These are phyloP conservation scores for Suillus discolor DNA, from an alignment of 768 basidiomycete genomes.

Conservation along the genomic window DNA sequence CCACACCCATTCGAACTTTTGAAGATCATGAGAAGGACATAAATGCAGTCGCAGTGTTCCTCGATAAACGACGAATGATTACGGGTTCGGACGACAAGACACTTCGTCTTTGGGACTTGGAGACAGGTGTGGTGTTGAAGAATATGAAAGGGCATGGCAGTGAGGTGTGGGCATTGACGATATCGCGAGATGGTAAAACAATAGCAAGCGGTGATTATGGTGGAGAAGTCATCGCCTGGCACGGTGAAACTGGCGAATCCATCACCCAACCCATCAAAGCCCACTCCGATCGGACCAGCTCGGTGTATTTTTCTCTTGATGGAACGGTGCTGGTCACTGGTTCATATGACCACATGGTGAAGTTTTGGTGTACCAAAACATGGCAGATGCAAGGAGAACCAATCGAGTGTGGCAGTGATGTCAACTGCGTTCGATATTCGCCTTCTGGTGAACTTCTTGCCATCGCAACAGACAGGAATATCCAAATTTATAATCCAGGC, in stretches of 20 bases:
- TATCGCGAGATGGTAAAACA: neutral
- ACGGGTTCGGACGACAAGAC: neutral
- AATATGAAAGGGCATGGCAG: neutral
- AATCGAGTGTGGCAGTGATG: too few relatives aligned
- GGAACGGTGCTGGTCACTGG: too few relatives aligned
- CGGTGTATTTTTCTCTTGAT: too few relatives aligned
- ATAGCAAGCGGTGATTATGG: neutral
- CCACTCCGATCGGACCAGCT: accelerated
- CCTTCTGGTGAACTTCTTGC: neutral
- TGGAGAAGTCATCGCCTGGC: too few relatives aligned
- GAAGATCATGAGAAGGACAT: too few relatives aligned
- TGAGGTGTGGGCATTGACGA: neutral
- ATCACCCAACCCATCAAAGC: too few relatives aligned
- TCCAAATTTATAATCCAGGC: neutral
- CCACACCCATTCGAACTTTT: too few relatives aligned
- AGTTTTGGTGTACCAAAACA: too few relatives aligned
- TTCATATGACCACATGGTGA: too few relatives aligned
- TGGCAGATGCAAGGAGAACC: too few relatives aligned
- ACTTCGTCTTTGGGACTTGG: neutral
- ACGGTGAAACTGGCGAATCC: too few relatives aligned
- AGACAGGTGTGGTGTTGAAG: neutral
- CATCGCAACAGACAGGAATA: neutral
- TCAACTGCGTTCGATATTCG: too few relatives aligned
- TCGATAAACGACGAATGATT: neutral
- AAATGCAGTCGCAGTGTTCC: neutral